A percentile compares a stretch with the other conserved stretches of the same genome.
Evolutionary conservation across 495 filamentous ascomycete species (phyloP).

Genomic region (Polyplosphaeria fusca): DNA sequence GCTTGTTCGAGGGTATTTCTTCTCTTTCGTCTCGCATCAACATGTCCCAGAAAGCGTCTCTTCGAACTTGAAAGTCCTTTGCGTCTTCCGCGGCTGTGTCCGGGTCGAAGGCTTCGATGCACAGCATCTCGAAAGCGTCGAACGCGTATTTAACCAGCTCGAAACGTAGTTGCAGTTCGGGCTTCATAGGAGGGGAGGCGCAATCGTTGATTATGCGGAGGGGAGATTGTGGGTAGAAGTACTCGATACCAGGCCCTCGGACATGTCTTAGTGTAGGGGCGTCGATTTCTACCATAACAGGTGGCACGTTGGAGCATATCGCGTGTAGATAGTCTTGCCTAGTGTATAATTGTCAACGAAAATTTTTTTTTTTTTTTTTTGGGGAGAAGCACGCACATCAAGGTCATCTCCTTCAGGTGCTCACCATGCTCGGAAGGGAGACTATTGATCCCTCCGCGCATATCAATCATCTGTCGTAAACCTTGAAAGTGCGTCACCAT

Average conservation of each 20-base stretch:
- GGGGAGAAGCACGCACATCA: constrained; percentile 17
- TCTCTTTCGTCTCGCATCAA: neutral
- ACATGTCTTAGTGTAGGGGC: constrained; percentile 8
- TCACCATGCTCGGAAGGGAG: constrained; percentile 12
- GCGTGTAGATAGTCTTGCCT: constrained; percentile 21
- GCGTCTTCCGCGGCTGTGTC: constrained; percentile 12
- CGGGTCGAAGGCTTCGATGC: constrained; percentile 19
- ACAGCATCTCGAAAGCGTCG: constrained; percentile 19
- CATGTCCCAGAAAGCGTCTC: constrained; percentile 1
- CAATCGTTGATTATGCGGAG: constrained; percentile 11
- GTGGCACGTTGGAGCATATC: constrained; percentile 11
- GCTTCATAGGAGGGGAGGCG: neutral
- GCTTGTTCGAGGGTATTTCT: neutral
- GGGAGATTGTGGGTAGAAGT: constrained; percentile 22
- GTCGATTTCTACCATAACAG: constrained; percentile 22
- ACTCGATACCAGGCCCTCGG: neutral
- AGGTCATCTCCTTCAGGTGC: constrained; percentile 4
- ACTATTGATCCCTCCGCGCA: constrained; percentile 21
- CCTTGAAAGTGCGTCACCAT: constrained; percentile 10
- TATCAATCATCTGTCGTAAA: constrained; percentile 20
- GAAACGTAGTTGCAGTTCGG: constrained; percentile 10
- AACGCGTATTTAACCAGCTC: constrained; percentile 13
- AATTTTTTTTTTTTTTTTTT: too few species aligned
- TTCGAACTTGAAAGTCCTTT: neutral
- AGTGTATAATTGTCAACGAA: neutral